Base-by-base conservation (phyloP, 139 green algal genomes). In the Pleodorina starrii region DNA sequence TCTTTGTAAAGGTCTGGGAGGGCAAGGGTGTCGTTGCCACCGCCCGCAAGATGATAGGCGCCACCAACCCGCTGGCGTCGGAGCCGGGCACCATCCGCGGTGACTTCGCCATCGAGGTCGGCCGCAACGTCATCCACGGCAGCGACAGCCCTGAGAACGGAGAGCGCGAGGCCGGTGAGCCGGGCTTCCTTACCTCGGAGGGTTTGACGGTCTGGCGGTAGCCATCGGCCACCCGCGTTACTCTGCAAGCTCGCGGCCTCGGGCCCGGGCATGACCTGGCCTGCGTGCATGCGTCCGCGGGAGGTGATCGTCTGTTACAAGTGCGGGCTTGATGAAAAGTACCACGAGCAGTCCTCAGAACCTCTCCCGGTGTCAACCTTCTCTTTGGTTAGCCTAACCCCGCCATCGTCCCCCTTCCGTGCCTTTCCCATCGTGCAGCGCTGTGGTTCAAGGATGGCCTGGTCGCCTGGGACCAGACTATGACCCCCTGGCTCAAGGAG, bases 1-100 rank as follows among this genome's bases (percentile, higher is more conserved):
- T n/a, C n/a, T n/a, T n/a, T n/a, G n/a, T n/a, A n/a, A n/a, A 98
- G 96, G 94, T 99, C 44, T 99, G 97, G 98, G 97, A 99, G 92
- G 98, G 98, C 82, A 93, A 98, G 60, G 97, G 96, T 50, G 98
- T 99, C 0, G 97, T 99, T 35, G 96, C 96, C 68, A 96, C 93
- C 23, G 97, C 96, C 0, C 93, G 98, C 73, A 98, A 98, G 92
- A 92, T 99, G 79, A 98, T 99, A 84, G 96, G 98, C 85, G 96
- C 94, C 68, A 99, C 98, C 85, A 99, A 99, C 94, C 98, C 98
- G 3, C 90, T 98, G 46, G 95, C 95, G 46, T 93, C 96, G 23
- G 98, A 97, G 90, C 97, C 98, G 51, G 98, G 98, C 78, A 99
- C 98, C 85, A 99, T 99, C 87, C 95, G 97, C 68, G 97, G 97